Conservation (phyloP, 176 grass and related monocot species). For the Lolium perenne region DNA sequence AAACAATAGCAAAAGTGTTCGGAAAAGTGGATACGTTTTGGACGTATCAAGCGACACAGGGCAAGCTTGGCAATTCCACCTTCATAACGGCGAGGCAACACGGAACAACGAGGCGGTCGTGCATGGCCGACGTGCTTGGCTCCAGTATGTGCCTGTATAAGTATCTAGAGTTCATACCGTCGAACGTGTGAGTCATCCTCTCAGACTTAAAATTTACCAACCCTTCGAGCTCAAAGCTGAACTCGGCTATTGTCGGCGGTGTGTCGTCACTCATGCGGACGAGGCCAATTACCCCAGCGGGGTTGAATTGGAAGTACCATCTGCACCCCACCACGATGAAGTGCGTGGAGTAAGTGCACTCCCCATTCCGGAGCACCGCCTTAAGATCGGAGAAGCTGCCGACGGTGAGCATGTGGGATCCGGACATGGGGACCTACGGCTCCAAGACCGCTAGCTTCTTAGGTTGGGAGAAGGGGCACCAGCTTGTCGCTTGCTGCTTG, state of each 20-base stretch:
- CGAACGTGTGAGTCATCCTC: neutral
- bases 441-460: neutral
- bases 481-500: neutral
- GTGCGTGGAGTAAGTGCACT: neutral
- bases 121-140: neutral
- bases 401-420: neutral
- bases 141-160: neutral
- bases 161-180: neutral
- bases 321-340: neutral
- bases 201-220: neutral
- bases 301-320: neutral
- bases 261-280: too few relatives aligned
- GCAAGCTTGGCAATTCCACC: neutral
- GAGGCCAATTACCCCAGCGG: neutral
- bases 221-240: neutral
- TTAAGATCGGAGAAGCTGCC: neutral
- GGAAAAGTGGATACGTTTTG: too few relatives aligned
- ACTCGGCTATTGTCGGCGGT: neutral
- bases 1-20: too few relatives aligned
- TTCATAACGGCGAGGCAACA: neutral
- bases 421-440: neutral
- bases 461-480: neutral
- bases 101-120: neutral
- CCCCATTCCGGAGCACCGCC: neutral
- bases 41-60: neutral